Conservation (phyloP, 345 rosid genomes). For the thale cress (Arabidopsis thaliana) region TAIR10.1 NC_003076.8:17735001-17735500, state of each 20-base stretch:
- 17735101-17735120: no score
- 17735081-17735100: no score
- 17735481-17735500: constrained; percentile 88
- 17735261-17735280: no score
- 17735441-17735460: constrained; percentile 89
- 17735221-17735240: no score
- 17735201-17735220: no score
- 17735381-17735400: constrained; percentile 82
- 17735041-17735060: neutral
- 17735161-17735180: no score
- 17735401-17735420: constrained; percentile 92
- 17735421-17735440: constrained; percentile 85
- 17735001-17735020: neutral
- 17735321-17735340: neutral
- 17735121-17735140: no score
- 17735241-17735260: no score
- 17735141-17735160: no score
- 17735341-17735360: neutral
- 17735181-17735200: no score
- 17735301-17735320: no score
- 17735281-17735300: no score
- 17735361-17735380: constrained; percentile 36
- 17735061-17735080: constrained; percentile 9
- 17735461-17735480: constrained; percentile 90
- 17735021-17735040: neutral